These are phyloP conservation scores for Cyclostephanos invisitatus DNA, from an alignment of 108 stramenopile species.

Conservation along the genomic window DNA sequence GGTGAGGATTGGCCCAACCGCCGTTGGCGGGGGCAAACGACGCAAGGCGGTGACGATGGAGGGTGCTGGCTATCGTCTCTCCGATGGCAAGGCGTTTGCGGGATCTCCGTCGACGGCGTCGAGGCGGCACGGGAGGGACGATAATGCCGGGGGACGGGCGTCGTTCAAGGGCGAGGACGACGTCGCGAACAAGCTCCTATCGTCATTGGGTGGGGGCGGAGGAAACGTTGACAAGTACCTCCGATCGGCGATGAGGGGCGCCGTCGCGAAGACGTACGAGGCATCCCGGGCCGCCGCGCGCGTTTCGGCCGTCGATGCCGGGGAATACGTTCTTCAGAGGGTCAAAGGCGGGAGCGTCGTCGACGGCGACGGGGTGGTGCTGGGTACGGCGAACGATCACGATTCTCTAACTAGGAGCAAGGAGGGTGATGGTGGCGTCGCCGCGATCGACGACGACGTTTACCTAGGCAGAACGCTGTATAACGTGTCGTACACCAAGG, in stretches of 20 bases:
- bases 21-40: conserved; percentile 18
- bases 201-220: conserved; percentile 50
- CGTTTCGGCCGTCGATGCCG: conserved; percentile 65
- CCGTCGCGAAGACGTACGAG: conserved; percentile 79
- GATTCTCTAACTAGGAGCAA: neutral
- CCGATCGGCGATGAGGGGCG: conserved; percentile 77
- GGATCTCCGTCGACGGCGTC: conserved; percentile 20
- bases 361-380: conserved; percentile 28
- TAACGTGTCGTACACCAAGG: conserved; percentile 60
- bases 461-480: conserved; percentile 32
- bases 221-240: conserved; percentile 66
- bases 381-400: conserved; percentile 27
- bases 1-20: conserved; percentile 26
- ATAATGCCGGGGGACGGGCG: neutral
- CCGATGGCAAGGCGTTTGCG: conserved; percentile 39
- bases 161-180: conserved; percentile 57
- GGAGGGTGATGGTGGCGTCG: conserved; percentile 2
- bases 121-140: neutral
- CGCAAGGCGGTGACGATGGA: conserved; percentile 31
- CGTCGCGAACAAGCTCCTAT: conserved; percentile 63
- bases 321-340: conserved; percentile 42
- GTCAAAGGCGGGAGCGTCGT: conserved; percentile 27
- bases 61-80: conserved; percentile 45
- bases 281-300: conserved; percentile 68
- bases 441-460: conserved; percentile 8